Evolutionary conservation across 2,329 filamentous ascomycete genomes (phyloP).

Genomic region (Stachybotrys chartarum): DNA sequence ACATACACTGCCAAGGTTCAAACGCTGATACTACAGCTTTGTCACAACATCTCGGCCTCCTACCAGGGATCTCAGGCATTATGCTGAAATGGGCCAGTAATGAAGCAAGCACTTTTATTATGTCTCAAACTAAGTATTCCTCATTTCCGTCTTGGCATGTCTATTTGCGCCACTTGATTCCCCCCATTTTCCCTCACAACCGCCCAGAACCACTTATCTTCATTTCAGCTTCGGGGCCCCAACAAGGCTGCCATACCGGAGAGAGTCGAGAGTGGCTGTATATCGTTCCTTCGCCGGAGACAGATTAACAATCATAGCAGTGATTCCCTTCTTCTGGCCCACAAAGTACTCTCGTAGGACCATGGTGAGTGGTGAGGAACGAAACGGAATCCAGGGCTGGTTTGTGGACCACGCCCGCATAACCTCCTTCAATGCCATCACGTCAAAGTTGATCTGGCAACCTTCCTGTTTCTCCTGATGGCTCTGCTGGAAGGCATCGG

Average conservation of each 20-base stretch:
- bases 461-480: constrained; percentile 31
- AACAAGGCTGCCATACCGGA: constrained; percentile 34
- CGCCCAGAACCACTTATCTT: background rate
- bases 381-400: constrained; percentile 29
- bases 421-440: constrained; percentile 36
- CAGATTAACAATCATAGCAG: constrained; percentile 20
- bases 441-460: constrained; percentile 35
- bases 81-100: too few relatives aligned
- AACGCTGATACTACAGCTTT: too few relatives aligned
- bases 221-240: constrained; percentile 8
- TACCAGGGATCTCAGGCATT: too few relatives aligned
- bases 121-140: too few relatives aligned
- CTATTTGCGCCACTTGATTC: too few relatives aligned
- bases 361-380: constrained; percentile 34
- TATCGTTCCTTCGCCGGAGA: constrained; percentile 26
- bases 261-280: constrained; percentile 31
- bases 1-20: too few relatives aligned
- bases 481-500: constrained; percentile 17
- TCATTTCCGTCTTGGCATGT: too few relatives aligned
- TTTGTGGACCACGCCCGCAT: constrained; percentile 28
- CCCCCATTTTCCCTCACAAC: too few relatives aligned
- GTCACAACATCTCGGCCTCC: too few relatives aligned
- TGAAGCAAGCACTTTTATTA: too few relatives aligned
- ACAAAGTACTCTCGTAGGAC: constrained; percentile 29
- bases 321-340: constrained; percentile 1